Conservation (phyloP, 306 rosid species). For the Quercus rubra region DNA sequence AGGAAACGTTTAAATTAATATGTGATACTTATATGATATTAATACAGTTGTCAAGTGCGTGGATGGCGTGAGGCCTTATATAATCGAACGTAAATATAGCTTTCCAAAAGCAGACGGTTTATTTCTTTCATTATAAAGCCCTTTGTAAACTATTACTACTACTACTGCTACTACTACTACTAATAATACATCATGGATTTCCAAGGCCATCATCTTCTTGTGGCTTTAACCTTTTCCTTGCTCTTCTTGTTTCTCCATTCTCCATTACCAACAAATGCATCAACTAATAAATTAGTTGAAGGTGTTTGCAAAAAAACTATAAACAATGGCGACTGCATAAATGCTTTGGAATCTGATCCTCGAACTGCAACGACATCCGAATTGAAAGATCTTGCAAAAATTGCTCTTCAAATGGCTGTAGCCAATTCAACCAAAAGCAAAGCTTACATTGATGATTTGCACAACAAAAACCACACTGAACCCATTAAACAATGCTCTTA, state of each 20-base stretch:
- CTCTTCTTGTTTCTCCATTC: background rate
- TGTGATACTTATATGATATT: too few relatives aligned
- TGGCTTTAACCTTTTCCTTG: background rate
- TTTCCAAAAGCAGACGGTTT: too few relatives aligned
- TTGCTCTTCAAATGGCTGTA: background rate
- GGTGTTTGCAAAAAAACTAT: slow-evolving; percentile 5
- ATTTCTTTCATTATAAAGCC: too few relatives aligned
- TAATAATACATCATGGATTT: background rate
- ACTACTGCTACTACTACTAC: too few relatives aligned
- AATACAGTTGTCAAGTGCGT: too few relatives aligned
- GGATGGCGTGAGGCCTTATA: too few relatives aligned
- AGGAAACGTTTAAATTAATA: too few relatives aligned
- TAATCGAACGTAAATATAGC: too few relatives aligned
- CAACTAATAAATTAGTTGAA: background rate
- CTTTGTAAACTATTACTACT: too few relatives aligned
- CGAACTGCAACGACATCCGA: background rate
- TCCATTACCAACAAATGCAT: background rate
- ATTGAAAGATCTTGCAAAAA: background rate
- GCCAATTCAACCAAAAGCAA: background rate
- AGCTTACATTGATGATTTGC: background rate
- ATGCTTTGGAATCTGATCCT: slow-evolving; percentile 5
- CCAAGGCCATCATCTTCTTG: background rate
- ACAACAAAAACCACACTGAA: background rate
- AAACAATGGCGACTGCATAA: background rate
- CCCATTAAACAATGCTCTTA: slow-evolving; percentile 3